Evolutionary conservation across 495 filamentous ascomycete genomes (phyloP), one percentile per base, ranked within the genome.

Genomic region (Hyaloscypha variabilis): DNA sequence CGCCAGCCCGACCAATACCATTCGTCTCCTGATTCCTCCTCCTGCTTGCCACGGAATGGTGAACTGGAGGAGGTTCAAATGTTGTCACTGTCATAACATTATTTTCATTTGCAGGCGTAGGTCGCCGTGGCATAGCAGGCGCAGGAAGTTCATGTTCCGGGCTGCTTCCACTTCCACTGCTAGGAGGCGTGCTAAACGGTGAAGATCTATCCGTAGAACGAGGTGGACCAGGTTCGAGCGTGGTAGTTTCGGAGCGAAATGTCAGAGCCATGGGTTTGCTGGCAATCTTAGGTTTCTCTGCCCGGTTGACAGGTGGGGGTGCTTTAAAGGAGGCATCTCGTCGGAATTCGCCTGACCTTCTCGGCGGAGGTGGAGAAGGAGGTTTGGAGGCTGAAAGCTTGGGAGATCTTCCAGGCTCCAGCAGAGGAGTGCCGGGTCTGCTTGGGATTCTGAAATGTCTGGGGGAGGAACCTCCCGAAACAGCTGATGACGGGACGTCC

Each of bases 171-270:
- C 89, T 96, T 14, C 87, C 86, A 69, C 89, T 96, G 62, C 87
- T 89, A 17, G 94, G 93, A 13, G 94, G 94, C 31, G 93, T 97
- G 74, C 81, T 94, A 71, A 99, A 97, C 0, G 95, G 94, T 6
- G 95, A 97, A 0, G 90, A 78, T 36, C 78, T 78, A n/a, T 85
- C 83, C 13, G 82, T 83, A 5, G 17, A 26, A 55, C 11, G 39
- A 24, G 17, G 56, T 31, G 68, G 67, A 23, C 49, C 49, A 46
- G 69, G 64, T 50, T 56, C 58, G 5, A 71, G 53, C 3, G 57
- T 68, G n/a, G 73, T 66, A 8, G 62, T 63, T 52, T 76, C 73
- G 30, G 66, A 21, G 42, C 62, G 66, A 19, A 74, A 73, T 10
- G 69, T 64, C 8, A 77, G 67, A 29, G 70, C 56, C 21, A 75